Conservation (phyloP, 768 basidiomycete species). For the Antrodiella citrinella region DNA sequence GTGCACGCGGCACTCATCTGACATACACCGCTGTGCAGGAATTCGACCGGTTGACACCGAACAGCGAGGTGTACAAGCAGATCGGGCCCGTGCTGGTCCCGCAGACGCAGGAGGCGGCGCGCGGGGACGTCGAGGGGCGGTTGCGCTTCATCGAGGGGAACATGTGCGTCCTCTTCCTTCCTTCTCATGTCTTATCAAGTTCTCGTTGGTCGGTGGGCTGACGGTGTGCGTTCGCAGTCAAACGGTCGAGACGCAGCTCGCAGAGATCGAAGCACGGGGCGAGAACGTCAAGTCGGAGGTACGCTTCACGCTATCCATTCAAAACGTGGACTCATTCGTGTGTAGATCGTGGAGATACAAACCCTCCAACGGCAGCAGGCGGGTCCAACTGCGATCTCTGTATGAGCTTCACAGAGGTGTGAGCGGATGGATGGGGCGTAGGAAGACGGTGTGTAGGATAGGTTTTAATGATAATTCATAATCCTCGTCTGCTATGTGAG, state of each 20-base stretch:
- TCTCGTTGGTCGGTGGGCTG: too few species aligned
- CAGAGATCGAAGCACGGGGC: slow-evolving; percentile 66
- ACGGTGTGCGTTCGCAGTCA: slow-evolving; percentile 33
- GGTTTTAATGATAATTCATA: too few species aligned
- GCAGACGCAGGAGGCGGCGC: slow-evolving; percentile 85
- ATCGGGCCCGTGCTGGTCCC: slow-evolving; percentile 86
- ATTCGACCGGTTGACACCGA: slow-evolving; percentile 62
- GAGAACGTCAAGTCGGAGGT: slow-evolving; percentile 85
- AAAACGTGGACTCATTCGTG: too few species aligned
- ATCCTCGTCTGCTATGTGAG: too few species aligned
- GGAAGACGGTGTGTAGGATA: not conserved
- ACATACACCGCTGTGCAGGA: slow-evolving; percentile 44
- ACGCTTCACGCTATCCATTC: too few species aligned
- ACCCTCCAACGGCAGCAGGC: too few species aligned
- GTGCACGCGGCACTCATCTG: not conserved
- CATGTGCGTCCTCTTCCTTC: slow-evolving; percentile 50
- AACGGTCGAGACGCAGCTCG: slow-evolving; percentile 74
- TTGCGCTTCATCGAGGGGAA: slow-evolving; percentile 83
- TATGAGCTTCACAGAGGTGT: not conserved
- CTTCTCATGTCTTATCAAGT: not conserved
- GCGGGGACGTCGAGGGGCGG: slow-evolving; percentile 80
- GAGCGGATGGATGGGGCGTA: not conserved
- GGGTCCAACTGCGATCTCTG: too few species aligned
- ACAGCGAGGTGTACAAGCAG: slow-evolving; percentile 83
- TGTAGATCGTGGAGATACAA: too few species aligned